A percentile compares a stretch with the other conserved stretches of the same genome.
phyloP scores from a whole-genome alignment of 2,329 filamentous ascomycete species.

The Cladosporium sp. region DNA sequence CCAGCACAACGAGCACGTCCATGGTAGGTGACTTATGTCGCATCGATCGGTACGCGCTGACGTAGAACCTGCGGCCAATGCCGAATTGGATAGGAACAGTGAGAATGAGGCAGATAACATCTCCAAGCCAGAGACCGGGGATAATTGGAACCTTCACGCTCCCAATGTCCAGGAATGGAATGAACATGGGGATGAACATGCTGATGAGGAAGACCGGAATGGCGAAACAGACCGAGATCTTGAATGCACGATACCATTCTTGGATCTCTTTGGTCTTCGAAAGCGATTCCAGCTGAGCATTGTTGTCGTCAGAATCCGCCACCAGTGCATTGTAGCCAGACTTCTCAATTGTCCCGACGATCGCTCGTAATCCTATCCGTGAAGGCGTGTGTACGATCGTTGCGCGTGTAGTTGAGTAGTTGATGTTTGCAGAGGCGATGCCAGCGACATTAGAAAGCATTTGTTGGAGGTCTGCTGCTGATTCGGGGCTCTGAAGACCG shows the following conservation, averaged over 20 bases:
- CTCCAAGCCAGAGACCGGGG: constrained; percentile 80
- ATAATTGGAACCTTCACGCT: constrained; percentile 57
- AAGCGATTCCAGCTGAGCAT: constrained; percentile 90
- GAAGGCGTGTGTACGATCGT: constrained; percentile 68
- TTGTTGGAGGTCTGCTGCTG: constrained; percentile 69
- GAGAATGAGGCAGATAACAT: constrained; percentile 75
- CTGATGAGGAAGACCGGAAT: constrained; percentile 86
- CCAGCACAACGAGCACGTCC: constrained; percentile 92
- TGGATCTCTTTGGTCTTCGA: constrained; percentile 95
- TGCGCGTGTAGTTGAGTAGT: constrained; percentile 68
- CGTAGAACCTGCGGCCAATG: constrained; percentile 89
- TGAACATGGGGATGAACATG: constrained; percentile 89
- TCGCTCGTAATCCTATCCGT: constrained; percentile 69
- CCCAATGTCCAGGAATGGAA: constrained; percentile 74
- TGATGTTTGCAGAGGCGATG: constrained; percentile 69
- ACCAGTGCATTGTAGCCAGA: constrained; percentile 83
- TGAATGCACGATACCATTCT: constrained; percentile 83
- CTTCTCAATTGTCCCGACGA: constrained; percentile 80
- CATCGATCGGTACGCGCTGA: constrained; percentile 87
- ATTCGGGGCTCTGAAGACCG: constrained; percentile 66
- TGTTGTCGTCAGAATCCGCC: constrained; percentile 89
- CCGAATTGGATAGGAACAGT: constrained; percentile 96
- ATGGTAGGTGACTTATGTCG: constrained; percentile 91
- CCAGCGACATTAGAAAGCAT: constrained; percentile 63
- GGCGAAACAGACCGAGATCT: constrained; percentile 72